Evolutionary conservation across 2,329 filamentous ascomycete genomes (phyloP), one percentile per base, ranked within the genome.

Genomic region (Cyphellophora europaea): DNA sequence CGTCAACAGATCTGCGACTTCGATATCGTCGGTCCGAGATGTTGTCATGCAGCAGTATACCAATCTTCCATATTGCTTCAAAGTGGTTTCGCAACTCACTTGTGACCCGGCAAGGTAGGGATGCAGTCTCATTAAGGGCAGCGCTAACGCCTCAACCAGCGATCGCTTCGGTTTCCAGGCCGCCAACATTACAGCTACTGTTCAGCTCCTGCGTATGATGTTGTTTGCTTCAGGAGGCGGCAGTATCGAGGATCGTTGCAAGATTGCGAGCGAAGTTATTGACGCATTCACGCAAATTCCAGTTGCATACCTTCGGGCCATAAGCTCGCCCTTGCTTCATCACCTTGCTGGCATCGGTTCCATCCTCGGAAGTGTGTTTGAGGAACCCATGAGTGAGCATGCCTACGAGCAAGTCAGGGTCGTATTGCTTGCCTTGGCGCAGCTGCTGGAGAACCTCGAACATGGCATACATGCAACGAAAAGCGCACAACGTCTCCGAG

Each of bases 321-420:
- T 71, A 31, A 67, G 62, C 37, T 60, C 63, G 4, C 67, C 67
- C 11, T 49, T 70, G 38, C 54, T 69, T 5, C 58, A 70, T 42
- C 66, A 69, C 43, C 52, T 71, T 3, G 62, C 57, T 5, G 63
- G 65, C 11, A 67, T 70, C 27, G 67, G 67, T 4, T 56, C 58
- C 2, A 66, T 71, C 32, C 56, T 71, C n/a, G 63, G 62, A 13
- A 61, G 59, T 4, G 62, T 66, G 17, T 60, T 69, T 42, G 65
- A 65, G 37, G 57, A 58, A 5, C 55, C 54, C 15, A 42, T 68
- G n/a, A 61, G 55, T 16, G 62, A 66, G 42, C 49, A 49, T 19
- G 56, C 54, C 2, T 68, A 66, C 42, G 50, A 54, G 18, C 53
- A 58, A 19, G 59, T 68, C 17, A 54, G 65, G 23, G 50, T 51